These are phyloP conservation scores for Pseudocercospora pini-densiflorae DNA, from an alignment of 2,329 filamentous ascomycete species.

Conservation along the genomic window DNA sequence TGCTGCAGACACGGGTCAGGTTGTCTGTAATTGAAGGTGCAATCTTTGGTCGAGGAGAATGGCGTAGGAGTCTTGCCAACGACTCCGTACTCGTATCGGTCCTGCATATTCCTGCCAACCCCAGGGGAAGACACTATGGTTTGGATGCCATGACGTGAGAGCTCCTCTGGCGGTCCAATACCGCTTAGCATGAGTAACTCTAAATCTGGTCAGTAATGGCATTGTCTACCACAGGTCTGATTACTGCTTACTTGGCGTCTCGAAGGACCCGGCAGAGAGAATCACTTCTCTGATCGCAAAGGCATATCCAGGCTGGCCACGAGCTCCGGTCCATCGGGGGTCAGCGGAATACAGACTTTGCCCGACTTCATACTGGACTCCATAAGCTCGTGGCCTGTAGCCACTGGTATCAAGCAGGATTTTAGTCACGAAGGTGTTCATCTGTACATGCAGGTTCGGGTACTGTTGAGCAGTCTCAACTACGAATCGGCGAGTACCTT, in stretches of 20 bases:
- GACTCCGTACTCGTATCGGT: conserved; percentile 62
- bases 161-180: conserved; percentile 61
- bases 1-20: conserved; percentile 38
- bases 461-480: conserved; percentile 2
- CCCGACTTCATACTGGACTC: conserved; percentile 51
- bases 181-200: conserved; percentile 69
- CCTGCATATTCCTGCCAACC: conserved; percentile 68
- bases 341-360: conserved; percentile 46
- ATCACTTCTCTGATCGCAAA: conserved; percentile 53
- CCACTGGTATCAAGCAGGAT: conserved; percentile 63
- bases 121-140: conserved; percentile 62
- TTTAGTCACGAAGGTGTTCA: conserved; percentile 69
- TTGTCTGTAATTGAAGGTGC: conserved; percentile 41
- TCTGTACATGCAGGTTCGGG: conserved; percentile 43
- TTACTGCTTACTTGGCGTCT: conserved; percentile 58
- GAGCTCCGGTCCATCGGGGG: conserved; percentile 38
- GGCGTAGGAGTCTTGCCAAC: conserved; percentile 47
- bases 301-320: conserved; percentile 47
- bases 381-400: conserved; percentile 50
- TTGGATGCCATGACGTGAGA: conserved; percentile 59
- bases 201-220: not conserved
- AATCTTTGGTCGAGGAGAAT: conserved; percentile 44
- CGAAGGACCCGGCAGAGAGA: conserved; percentile 60
- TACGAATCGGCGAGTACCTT: conserved; percentile 2
- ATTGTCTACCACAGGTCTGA: not conserved